Percentiles rank a stretch among this genome's conserved stretches.
Conservation (phyloP, 2,329 filamentous ascomycete genomes). For the Xylaria arbuscula region DNA sequence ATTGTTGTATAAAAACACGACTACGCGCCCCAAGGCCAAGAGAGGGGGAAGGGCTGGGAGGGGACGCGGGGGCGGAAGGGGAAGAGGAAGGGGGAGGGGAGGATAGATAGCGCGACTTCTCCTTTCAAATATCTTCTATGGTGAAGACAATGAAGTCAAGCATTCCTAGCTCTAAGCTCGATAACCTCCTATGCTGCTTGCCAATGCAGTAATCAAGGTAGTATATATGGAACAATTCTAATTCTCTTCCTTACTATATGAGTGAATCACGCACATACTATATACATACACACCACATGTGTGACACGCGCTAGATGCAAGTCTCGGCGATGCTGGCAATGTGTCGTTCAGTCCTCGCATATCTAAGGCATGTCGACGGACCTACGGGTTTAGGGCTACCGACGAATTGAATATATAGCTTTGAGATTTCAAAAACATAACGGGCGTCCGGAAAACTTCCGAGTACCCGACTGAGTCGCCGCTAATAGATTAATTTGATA, state of each 20-base stretch:
- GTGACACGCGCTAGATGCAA: too few species aligned
- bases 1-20: conserved; percentile 72
- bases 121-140: neutral
- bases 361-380: too few species aligned
- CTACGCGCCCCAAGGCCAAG: conserved; percentile 47
- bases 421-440: too few species aligned
- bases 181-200: neutral
- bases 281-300: too few species aligned
- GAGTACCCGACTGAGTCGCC: too few species aligned
- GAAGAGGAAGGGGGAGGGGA: conserved; percentile 38
- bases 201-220: neutral
- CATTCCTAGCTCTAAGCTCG: neutral
- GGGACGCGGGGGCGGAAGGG: conserved; percentile 40
- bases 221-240: neutral
- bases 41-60: conserved; percentile 41
- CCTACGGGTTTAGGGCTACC: too few species aligned
- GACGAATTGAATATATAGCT: too few species aligned
- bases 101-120: conserved; percentile 12
- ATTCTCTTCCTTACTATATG: neutral
- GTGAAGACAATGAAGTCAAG: neutral
- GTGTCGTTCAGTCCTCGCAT: too few species aligned
- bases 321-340: too few species aligned
- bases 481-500: too few species aligned
- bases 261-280: too few species aligned
- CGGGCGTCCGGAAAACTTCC: too few species aligned